These are phyloP conservation scores for Exobasidium cylindrosporum DNA, from an alignment of 1,284 basidiomycete species.

Conservation along the genomic window DNA sequence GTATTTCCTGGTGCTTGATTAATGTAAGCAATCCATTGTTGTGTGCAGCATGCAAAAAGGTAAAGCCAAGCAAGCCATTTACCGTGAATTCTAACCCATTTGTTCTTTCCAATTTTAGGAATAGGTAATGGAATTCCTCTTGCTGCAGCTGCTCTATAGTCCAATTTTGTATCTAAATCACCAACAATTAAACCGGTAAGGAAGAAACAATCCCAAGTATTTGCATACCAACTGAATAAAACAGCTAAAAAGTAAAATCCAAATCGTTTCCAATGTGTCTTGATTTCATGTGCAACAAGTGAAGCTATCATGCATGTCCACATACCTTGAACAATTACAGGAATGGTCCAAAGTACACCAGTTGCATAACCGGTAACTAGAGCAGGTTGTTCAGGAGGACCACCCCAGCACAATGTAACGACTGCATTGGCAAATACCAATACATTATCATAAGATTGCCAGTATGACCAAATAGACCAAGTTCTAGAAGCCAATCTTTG, in stretches of 20 bases:
- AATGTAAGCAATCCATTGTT: constrained; percentile 29
- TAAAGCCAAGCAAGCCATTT: constrained; percentile 38
- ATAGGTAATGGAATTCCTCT: constrained; percentile 30
- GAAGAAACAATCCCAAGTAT: constrained; percentile 47
- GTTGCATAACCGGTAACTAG: constrained; percentile 45
- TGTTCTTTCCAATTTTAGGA: constrained; percentile 20
- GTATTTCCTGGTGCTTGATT: constrained; percentile 21
- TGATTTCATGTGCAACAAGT: constrained; percentile 37
- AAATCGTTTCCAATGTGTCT: constrained; percentile 41
- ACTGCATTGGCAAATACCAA: constrained; percentile 38
- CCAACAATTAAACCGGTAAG: constrained; percentile 44
- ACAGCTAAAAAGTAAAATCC: constrained; percentile 40
- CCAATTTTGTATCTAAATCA: constrained; percentile 43
- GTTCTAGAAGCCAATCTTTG: constrained; percentile 40
- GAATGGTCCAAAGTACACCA: constrained; percentile 49
- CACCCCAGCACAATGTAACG: constrained; percentile 43
- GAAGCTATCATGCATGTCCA: constrained; percentile 32
- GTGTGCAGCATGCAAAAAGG: constrained; percentile 31
- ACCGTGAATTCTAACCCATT: constrained; percentile 19
- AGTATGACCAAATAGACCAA: constrained; percentile 48
- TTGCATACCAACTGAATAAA: constrained; percentile 39
- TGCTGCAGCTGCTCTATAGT: constrained; percentile 33
- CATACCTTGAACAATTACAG: constrained; percentile 43
- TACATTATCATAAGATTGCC: constrained; percentile 41
- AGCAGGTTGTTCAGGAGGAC: constrained; percentile 33